These are phyloP conservation scores for Syzygium oleosum DNA, from an alignment of 345 rosid genomes.

Conservation along the genomic window DNA sequence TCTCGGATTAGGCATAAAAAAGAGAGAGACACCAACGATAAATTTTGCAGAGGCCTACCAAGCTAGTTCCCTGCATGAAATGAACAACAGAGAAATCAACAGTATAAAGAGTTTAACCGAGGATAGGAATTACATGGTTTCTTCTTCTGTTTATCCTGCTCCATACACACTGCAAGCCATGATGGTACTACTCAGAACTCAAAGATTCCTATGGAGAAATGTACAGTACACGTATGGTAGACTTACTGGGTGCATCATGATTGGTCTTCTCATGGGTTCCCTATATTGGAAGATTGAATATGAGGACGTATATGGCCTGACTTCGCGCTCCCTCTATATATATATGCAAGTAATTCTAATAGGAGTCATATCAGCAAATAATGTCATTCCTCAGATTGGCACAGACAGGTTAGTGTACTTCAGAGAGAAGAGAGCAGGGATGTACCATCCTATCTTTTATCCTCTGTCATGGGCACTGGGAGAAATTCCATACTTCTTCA, in stretches of 20 bases:
- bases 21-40: neutral
- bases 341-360: constrained; percentile 26
- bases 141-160: constrained; percentile 6
- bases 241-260: constrained; percentile 16
- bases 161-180: constrained; percentile 19
- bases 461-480: constrained; percentile 26
- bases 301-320: constrained; percentile 9
- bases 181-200: constrained; percentile 18
- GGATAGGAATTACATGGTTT: neutral
- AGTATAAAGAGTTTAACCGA: constrained; percentile 3
- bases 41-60: constrained; percentile 18
- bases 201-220: constrained; percentile 23
- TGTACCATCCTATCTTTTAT: constrained; percentile 27
- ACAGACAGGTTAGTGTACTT: constrained; percentile 22
- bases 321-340: constrained; percentile 12
- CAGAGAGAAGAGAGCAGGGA: constrained; percentile 24
- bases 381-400: constrained; percentile 23
- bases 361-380: constrained; percentile 22
- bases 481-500: constrained; percentile 22
- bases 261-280: constrained; percentile 22
- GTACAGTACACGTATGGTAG: constrained; percentile 18
- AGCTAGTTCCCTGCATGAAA: constrained; percentile 10
- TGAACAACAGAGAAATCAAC: constrained; percentile 8
- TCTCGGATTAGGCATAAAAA: constrained; percentile 16
- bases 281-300: constrained; percentile 13